Conservation (phyloP, 2,329 filamentous ascomycete species). For the Trichoderma sp. region DNA sequence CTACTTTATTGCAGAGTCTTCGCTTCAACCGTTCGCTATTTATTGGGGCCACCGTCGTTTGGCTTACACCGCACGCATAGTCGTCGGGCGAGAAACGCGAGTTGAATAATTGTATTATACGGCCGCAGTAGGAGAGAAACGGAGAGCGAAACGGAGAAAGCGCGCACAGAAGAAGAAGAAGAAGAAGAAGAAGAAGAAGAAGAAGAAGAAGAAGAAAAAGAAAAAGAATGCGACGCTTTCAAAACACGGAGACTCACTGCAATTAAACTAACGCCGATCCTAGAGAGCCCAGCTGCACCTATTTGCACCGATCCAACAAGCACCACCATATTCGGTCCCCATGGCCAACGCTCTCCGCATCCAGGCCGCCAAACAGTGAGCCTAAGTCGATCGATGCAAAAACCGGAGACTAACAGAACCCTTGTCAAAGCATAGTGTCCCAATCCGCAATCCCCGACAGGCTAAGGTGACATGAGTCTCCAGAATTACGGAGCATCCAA, state of each 20-base stretch:
- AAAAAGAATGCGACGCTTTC: not conserved
- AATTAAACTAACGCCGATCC: not conserved
- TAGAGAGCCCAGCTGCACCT: not conserved
- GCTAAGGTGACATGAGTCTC: not conserved
- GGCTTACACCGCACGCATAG: not conserved
- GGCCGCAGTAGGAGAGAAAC: not conserved
- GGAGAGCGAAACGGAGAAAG: not conserved
- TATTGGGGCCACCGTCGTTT: not conserved
- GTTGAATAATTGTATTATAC: not conserved
- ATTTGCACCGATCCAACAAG: not conserved
- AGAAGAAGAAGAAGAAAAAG: not conserved
- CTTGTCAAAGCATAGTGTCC: not conserved
- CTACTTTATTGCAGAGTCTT: not conserved
- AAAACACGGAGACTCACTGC: not conserved
- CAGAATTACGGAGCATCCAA: not conserved
- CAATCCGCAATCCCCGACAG: not conserved
- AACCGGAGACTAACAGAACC: conserved; percentile 1
- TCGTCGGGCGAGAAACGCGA: not conserved
- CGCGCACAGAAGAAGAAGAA: not conserved
- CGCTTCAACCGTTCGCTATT: not conserved
- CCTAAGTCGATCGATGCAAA: conserved; percentile 1
- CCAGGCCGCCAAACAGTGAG: not conserved
- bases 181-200: not conserved
- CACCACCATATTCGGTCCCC: not conserved
- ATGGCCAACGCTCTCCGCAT: not conserved